Percentiles rank a stretch among this genome's conserved stretches.
phyloP scores from a whole-genome alignment of 1,139 yeast genomes.

The Geotrichum carabidarum region DNA sequence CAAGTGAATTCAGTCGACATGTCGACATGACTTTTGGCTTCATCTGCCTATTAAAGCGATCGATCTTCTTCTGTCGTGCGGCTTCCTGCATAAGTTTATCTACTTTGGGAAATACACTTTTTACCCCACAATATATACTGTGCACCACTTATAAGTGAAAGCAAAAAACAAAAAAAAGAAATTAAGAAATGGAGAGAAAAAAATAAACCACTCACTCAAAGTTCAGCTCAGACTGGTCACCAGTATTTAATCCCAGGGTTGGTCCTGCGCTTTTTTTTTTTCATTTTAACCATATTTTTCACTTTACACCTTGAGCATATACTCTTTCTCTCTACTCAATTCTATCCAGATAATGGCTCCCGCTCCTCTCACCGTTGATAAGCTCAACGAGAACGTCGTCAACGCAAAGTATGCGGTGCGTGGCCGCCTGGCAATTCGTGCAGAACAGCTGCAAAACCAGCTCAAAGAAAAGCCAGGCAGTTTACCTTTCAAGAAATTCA shows the following conservation, averaged over 20 bases:
- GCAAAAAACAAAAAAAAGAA: too few species aligned
- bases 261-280: background rate
- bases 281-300: background rate
- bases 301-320: background rate
- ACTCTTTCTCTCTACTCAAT: background rate
- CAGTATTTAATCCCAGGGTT: background rate
- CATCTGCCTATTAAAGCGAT: too few species aligned
- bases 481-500: constrained; percentile 70
- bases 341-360: background rate
- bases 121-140: too few species aligned
- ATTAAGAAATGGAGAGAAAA: too few species aligned
- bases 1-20: too few species aligned
- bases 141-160: too few species aligned
- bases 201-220: too few species aligned
- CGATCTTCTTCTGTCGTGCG: too few species aligned
- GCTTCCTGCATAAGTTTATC: too few species aligned
- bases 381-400: constrained; percentile 67
- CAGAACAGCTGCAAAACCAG: constrained; percentile 70
- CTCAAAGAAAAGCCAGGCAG: constrained; percentile 51
- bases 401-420: constrained; percentile 93
- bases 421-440: constrained; percentile 87
- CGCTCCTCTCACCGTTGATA: constrained; percentile 36
- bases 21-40: too few species aligned
- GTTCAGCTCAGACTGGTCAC: too few species aligned
- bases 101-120: too few species aligned